A percentile compares a stretch with the other conserved stretches of the same genome.
phyloP scores from a whole-genome alignment of 2,329 filamentous ascomycete genomes.

The Monilinia fructicola region DNA sequence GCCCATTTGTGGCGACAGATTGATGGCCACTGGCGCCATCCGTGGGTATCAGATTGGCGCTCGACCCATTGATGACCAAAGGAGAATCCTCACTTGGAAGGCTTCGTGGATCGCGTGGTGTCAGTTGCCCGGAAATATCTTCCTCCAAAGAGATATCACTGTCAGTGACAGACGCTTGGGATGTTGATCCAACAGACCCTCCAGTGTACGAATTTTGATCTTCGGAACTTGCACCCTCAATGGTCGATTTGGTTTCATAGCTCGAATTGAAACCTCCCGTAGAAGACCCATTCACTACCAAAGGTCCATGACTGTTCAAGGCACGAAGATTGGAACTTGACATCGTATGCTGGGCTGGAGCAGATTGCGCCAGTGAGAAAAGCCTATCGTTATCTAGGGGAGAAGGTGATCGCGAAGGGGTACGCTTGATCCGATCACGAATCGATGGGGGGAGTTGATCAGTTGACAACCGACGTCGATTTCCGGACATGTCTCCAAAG shows the following conservation, averaged over 20 bases:
- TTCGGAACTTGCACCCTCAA: conserved; percentile 34
- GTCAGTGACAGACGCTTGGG: conserved; percentile 32
- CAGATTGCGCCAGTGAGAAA: conserved; percentile 34
- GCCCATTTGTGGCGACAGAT: conserved; percentile 27
- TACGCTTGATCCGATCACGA: conserved; percentile 37
- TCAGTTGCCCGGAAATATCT: conserved; percentile 33
- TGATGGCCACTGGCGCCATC: conserved; percentile 26
- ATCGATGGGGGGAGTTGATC: conserved; percentile 41
- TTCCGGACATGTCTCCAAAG: conserved; percentile 38
- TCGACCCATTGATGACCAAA: conserved; percentile 36
- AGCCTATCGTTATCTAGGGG: conserved; percentile 41
- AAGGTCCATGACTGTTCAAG: conserved; percentile 35
- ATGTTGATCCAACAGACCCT: conserved; percentile 37
- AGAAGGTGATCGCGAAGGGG: conserved; percentile 40
- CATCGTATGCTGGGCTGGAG: conserved; percentile 35
- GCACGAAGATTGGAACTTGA: conserved; percentile 35
- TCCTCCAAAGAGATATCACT: conserved; percentile 34
- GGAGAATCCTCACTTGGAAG: conserved; percentile 28
- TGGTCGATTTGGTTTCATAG: conserved; percentile 26
- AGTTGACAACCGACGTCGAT: conserved; percentile 37
- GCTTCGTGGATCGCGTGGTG: conserved; percentile 33
- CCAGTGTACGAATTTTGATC: conserved; percentile 30
- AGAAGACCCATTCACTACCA: conserved; percentile 39
- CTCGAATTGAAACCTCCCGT: not conserved
- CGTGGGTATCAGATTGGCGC: conserved; percentile 5